Percentiles rank a stretch among this genome's conserved stretches.
phyloP scores from a whole-genome alignment of 2,329 filamentous ascomycete genomes.

The Fusarium sp. region DNA sequence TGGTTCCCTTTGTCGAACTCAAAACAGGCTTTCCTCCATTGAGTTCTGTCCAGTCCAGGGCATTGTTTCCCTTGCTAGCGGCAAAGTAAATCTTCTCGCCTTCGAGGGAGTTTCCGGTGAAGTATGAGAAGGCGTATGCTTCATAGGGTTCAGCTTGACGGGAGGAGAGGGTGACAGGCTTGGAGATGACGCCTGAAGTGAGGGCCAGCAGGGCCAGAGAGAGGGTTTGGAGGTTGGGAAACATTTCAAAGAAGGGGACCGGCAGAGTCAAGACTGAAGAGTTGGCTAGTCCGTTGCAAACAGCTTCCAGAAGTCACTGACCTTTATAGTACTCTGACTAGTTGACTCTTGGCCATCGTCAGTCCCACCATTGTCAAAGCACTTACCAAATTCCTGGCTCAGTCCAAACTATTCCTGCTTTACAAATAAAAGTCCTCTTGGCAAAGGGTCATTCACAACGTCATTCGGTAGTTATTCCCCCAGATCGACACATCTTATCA shows the following conservation, averaged over 20 bases:
- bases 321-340: background rate
- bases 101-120: slow-evolving; percentile 57
- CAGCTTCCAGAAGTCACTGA: background rate
- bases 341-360: background rate
- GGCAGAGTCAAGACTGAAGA: background rate
- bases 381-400: background rate
- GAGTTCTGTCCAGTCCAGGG: slow-evolving; percentile 62
- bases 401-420: background rate
- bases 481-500: slow-evolving; percentile 20
- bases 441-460: slow-evolving; percentile 6
- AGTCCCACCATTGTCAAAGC: background rate
- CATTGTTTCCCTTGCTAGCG: slow-evolving; percentile 64
- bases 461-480: slow-evolving; percentile 29
- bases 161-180: slow-evolving; percentile 38
- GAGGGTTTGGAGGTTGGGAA: background rate
- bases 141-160: slow-evolving; percentile 52
- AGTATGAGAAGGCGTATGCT: slow-evolving; percentile 65
- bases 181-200: background rate
- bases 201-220: slow-evolving; percentile 13
- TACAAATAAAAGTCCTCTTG: background rate
- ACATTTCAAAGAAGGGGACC: background rate
- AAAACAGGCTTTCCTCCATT: slow-evolving; percentile 61
- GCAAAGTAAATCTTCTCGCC: slow-evolving; percentile 67
- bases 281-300: background rate
- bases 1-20: slow-evolving; percentile 60